phyloP scores from a whole-genome alignment of 2,329 filamentous ascomycete species.

The Scedosporium apiospermum region DNA sequence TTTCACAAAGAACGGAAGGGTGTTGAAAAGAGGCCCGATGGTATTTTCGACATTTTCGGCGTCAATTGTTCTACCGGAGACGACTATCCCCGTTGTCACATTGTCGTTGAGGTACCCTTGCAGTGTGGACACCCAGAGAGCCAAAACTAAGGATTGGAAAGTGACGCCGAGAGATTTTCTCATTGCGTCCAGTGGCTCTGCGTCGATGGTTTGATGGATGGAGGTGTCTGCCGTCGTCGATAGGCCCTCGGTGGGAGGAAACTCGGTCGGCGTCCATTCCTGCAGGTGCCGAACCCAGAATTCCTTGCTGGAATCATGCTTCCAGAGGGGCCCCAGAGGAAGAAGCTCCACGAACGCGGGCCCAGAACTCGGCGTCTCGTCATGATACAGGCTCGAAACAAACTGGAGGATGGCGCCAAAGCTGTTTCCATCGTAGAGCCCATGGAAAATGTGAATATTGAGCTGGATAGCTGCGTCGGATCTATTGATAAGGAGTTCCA shows the following conservation, averaged over 20 bases:
- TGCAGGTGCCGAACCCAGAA: slow-evolving; percentile 62
- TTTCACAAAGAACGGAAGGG: slow-evolving; percentile 59
- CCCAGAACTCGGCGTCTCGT: slow-evolving; percentile 17
- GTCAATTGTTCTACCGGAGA: slow-evolving; percentile 68
- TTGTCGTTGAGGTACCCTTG: slow-evolving; percentile 35
- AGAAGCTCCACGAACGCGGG: slow-evolving; percentile 59
- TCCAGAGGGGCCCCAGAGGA: slow-evolving; percentile 56
- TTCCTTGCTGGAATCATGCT: slow-evolving; percentile 24
- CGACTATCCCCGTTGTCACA: slow-evolving; percentile 60
- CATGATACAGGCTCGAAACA: slow-evolving; percentile 27
- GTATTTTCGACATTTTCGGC: slow-evolving; percentile 55
- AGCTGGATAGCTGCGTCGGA: slow-evolving; percentile 28
- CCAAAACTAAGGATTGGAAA: slow-evolving; percentile 69
- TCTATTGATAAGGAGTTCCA: slow-evolving; percentile 37
- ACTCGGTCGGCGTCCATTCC: slow-evolving; percentile 14
- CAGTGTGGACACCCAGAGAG: slow-evolving; percentile 60
- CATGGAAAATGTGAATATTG: slow-evolving; percentile 69
- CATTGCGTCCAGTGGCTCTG: slow-evolving; percentile 36
- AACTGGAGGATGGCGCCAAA: slow-evolving; percentile 56
- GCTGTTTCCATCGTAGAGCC: slow-evolving; percentile 76
- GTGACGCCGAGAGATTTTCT: slow-evolving; percentile 59
- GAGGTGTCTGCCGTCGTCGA: slow-evolving; percentile 10
- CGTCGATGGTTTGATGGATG: slow-evolving; percentile 20
- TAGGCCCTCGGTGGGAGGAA: slow-evolving; percentile 9
- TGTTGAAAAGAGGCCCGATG: slow-evolving; percentile 85